Evolutionary conservation across 805 yeast species (phyloP), one percentile per base, ranked within the genome.

Genomic region (Scheffersomyces stipitis): DNA sequence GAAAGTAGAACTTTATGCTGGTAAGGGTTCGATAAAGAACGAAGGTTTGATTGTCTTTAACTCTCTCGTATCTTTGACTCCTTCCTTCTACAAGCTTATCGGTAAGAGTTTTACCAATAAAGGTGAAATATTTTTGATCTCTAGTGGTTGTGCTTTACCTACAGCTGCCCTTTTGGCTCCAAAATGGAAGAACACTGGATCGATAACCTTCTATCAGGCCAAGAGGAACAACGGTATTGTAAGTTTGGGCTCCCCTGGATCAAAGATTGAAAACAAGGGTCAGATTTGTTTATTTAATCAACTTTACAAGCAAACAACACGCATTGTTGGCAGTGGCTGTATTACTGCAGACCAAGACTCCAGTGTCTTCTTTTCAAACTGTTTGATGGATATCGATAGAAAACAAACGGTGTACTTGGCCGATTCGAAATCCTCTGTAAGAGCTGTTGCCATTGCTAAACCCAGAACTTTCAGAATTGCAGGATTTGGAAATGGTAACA

Each of bases 311-410:
- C 65, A 59, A 42, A 40, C 49, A 1, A 46, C 56, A 10, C 28
- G 27, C 15, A 45, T 61, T 28, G 7, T 16, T 3, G 66, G 66
- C 16, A 17, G 40, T n/a, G 67, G 67, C 18, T 61, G 67, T 49
- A 42, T 58, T 15, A 42, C 33, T 33, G 48, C 49, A 15, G 56
- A 51, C 13, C n/a, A 5, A 3, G 30, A 37, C 14, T 39, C 51
- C 23, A 34, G 14, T 18, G 20, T 46, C 3, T 45, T 39, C 39
- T 28, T 39, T 9, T 40, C 34, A 24, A 36, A 31, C 26, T 34
- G 40, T 1, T 31, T 37, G 14, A 30, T 40, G 22, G 4, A 23
- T 3, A 30, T 45, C 15, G 33, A 37, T 13, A 24, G 30, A 3
- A 29, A 26, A 7, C 50, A 46, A 20, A 48, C 45, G 15, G 26